phyloP scores from a whole-genome alignment of 2,329 filamentous ascomycete species.

The Nectriaceae sp. region DNA sequence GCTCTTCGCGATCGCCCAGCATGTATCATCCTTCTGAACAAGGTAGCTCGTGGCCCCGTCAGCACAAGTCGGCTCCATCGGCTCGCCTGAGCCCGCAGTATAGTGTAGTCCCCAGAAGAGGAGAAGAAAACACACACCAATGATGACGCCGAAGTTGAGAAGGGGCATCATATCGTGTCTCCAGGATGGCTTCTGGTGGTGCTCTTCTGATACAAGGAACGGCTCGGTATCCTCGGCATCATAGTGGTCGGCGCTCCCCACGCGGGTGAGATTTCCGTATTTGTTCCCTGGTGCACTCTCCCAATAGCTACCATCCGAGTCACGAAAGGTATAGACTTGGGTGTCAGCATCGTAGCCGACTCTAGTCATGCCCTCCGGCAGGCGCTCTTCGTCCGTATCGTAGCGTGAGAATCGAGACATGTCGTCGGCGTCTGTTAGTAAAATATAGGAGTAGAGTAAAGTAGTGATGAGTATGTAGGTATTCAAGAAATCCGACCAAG shows the following conservation, averaged over 20 bases:
- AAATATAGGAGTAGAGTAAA: not conserved
- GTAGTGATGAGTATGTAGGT: not conserved
- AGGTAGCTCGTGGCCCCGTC: constrained; percentile 38
- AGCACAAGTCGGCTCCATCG: constrained; percentile 25
- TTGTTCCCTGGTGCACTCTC: constrained; percentile 50
- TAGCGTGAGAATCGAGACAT: constrained; percentile 47
- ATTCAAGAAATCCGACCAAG: not conserved
- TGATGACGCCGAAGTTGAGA: constrained; percentile 58
- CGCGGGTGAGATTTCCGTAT: constrained; percentile 49
- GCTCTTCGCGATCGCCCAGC: constrained; percentile 52
- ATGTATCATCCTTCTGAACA: constrained; percentile 51
- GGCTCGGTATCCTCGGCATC: constrained; percentile 32
- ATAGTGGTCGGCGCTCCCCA: constrained; percentile 30
- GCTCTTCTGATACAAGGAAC: constrained; percentile 29
- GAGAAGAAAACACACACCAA: constrained; percentile 51
- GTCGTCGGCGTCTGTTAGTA: not conserved
- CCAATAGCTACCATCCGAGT: constrained; percentile 50
- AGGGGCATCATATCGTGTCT: constrained; percentile 55
- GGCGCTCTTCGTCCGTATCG: constrained; percentile 51
- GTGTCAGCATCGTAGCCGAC: constrained; percentile 59
- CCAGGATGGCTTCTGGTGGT: constrained; percentile 43
- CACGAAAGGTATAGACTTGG: constrained; percentile 54
- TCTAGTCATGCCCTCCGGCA: constrained; percentile 56
- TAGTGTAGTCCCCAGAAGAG: constrained; percentile 51
- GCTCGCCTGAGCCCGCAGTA: constrained; percentile 25